Evolutionary conservation across 768 basidiomycete species (phyloP).

Genomic region (Leccinum subgranulosum): DNA sequence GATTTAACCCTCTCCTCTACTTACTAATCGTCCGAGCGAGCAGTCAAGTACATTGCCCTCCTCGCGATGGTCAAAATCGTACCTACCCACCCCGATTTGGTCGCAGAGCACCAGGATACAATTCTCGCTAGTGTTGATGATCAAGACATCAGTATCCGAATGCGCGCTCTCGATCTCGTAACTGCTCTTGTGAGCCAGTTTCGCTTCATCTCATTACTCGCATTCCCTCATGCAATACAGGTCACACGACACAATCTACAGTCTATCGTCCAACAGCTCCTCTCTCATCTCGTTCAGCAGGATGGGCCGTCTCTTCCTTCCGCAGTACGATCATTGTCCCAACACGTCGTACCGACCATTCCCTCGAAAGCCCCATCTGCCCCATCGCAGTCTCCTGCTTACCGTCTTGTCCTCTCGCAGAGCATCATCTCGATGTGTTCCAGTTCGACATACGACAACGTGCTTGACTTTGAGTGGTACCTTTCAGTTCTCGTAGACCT

Average conservation of each 20-base stretch:
- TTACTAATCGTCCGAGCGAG: conserved; percentile 19
- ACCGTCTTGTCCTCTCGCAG: conserved; percentile 79
- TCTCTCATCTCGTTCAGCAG: conserved; percentile 75
- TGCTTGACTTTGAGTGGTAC: conserved; percentile 97
- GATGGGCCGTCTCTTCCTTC: conserved; percentile 54
- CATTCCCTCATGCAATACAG: conserved; percentile 37
- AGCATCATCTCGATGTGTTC: conserved; percentile 87
- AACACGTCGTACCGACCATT: conserved; percentile 46
- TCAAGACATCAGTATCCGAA: conserved; percentile 91
- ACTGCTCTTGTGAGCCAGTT: conserved; percentile 75
- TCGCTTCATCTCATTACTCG: not conserved
- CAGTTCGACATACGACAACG: conserved; percentile 77
- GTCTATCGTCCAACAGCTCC: conserved; percentile 84
- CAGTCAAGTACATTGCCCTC: conserved; percentile 97
- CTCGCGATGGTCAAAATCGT: conserved; percentile 96
- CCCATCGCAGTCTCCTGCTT: conserved; percentile 75
- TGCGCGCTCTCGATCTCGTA: conserved; percentile 92
- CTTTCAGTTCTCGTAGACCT: conserved; percentile 92
- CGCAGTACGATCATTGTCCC: conserved; percentile 51
- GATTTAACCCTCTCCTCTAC: conserved; percentile 8
- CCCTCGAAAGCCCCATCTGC: conserved; percentile 38
- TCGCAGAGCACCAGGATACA: conserved; percentile 88
- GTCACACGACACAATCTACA: conserved; percentile 82
- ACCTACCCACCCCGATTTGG: conserved; percentile 83
- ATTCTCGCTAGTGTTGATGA: conserved; percentile 90